A percentile compares a stretch with the other conserved stretches of the same genome.
Conservation (phyloP, 2,329 filamentous ascomycete species). For the Clathrospora elynae region DNA sequence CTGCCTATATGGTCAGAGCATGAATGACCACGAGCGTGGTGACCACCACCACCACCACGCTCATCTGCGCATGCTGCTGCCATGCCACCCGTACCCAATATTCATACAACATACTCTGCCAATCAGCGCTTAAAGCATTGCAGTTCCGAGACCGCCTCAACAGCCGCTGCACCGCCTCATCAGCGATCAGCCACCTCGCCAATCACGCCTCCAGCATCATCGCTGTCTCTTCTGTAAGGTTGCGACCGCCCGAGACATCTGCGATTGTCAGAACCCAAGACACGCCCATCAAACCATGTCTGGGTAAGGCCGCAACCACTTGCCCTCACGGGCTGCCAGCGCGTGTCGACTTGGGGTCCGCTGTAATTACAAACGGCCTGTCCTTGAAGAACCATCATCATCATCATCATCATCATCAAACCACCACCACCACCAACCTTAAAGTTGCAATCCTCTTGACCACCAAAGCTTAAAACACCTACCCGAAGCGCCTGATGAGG, state of each 20-base stretch:
- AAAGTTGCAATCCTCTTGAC: conserved; percentile 12
- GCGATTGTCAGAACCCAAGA: conserved; percentile 24
- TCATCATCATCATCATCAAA: not conserved
- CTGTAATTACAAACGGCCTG: no score
- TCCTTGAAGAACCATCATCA: no score
- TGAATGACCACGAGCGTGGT: conserved; percentile 19
- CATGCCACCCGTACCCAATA: conserved; percentile 6
- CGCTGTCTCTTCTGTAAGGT: conserved; percentile 30
- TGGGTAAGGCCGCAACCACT: no score
- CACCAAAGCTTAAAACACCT: not conserved
- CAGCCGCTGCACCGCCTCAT: conserved; percentile 44
- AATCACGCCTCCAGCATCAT: conserved; percentile 15
- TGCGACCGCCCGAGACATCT: conserved; percentile 21
- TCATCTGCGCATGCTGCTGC: conserved; percentile 8
- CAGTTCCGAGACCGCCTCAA: conserved; percentile 23
- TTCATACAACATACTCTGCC: conserved; percentile 18
- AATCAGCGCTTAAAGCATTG: conserved; percentile 24
- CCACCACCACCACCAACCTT: conserved; percentile 13
- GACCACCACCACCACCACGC: conserved; percentile 16
- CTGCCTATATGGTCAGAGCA: conserved; percentile 19
- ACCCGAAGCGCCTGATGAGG: conserved; percentile 36
- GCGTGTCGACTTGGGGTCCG: no score
- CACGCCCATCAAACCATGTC: conserved; percentile 12
- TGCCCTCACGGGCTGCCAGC: no score
- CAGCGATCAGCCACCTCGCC: conserved; percentile 18